Conservation (phyloP, 139 green algal genomes). For the Astrephomene gubernaculifera region DNA sequence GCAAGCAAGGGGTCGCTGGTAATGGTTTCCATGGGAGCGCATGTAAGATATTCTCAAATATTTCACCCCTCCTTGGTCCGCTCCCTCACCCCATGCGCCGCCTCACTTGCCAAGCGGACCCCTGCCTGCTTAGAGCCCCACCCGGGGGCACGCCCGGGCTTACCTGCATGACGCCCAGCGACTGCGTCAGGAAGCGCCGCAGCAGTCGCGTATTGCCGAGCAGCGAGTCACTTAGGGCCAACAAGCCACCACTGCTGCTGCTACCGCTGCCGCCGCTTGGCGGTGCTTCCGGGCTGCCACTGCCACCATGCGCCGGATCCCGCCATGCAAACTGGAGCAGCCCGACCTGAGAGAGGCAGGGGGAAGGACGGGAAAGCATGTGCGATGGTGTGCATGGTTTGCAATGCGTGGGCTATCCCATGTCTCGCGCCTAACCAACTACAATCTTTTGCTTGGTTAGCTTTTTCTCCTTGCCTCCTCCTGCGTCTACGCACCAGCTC, state of each 20-base stretch:
- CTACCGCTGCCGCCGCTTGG: neutral
- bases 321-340: constrained; percentile 40
- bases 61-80: neutral
- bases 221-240: constrained; percentile 16
- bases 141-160: neutral
- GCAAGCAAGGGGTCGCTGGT: neutral
- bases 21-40: neutral
- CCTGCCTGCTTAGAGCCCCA: neutral
- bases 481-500: too few species aligned
- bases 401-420: neutral
- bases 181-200: constrained; percentile 25
- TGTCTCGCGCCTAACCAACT: neutral
- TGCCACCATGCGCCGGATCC: neutral
- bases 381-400: neutral
- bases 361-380: neutral
- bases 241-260: neutral
- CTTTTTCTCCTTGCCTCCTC: too few species aligned
- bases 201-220: constrained; percentile 6
- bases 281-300: neutral
- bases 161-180: constrained; percentile 6
- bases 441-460: neutral
- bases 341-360: neutral
- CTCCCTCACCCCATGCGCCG: neutral
- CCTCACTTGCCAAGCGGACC: neutral
- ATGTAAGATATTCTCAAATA: neutral